Conservation (phyloP, 257 asterid species). For the Nicotiana attenuata region DNA sequence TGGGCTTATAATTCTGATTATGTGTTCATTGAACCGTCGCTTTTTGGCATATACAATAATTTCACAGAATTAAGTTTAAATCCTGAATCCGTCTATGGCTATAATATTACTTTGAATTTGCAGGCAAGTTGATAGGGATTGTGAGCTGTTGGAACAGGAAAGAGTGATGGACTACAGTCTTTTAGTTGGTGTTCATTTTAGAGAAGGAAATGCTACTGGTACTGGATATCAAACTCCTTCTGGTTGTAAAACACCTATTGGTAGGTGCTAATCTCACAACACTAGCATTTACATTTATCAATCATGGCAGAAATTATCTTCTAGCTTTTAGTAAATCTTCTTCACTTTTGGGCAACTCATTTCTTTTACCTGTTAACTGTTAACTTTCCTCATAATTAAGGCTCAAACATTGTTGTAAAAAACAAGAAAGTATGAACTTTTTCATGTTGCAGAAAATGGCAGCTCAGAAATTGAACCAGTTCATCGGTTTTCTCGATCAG, state of each 20-base stretch:
- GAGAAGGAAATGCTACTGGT: slow-evolving; percentile 5
- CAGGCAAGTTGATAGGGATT: slow-evolving; percentile 78
- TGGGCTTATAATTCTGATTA: background rate
- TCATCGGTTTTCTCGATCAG: slow-evolving; percentile 12
- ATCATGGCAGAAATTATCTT: background rate
- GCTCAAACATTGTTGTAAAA: background rate
- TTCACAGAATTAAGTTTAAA: background rate
- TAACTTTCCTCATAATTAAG: background rate
- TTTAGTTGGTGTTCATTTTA: slow-evolving; percentile 65
- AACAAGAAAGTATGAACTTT: background rate
- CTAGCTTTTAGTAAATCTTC: background rate
- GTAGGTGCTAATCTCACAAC: background rate
- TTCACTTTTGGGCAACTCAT: background rate
- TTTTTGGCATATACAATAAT: background rate
- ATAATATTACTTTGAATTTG: background rate
- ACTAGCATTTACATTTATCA: background rate
- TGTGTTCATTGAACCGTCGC: background rate
- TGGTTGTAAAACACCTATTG: slow-evolving; percentile 7
- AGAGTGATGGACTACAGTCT: slow-evolving; percentile 80
- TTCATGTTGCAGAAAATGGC: slow-evolving; percentile 7
- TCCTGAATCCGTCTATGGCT: background rate
- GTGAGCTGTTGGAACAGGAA: slow-evolving; percentile 71
- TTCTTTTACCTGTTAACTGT: background rate
- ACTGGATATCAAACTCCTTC: slow-evolving; percentile 16
- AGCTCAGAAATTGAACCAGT: background rate